Percentiles rank a stretch among this genome's conserved stretches.
Evolutionary conservation across 169 alveolate genomes (phyloP).

Genomic region (Sarcocystis neurona): DNA sequence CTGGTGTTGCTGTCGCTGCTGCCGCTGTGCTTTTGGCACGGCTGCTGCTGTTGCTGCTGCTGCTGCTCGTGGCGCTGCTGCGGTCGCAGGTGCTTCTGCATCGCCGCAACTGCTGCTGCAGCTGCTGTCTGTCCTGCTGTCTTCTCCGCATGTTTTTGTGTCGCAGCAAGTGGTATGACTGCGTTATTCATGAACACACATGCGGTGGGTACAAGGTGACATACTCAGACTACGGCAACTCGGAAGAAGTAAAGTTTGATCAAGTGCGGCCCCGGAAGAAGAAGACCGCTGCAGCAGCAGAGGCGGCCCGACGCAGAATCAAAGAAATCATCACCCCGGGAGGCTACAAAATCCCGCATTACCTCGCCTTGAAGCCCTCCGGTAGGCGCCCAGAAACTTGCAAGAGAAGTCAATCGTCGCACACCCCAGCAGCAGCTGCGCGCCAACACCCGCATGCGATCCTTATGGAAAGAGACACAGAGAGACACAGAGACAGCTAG

Average conservation of each 20-base stretch:
- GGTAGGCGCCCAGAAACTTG: slow-evolving; percentile 50
- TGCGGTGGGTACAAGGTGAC: slow-evolving; percentile 63
- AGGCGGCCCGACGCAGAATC: slow-evolving; percentile 27
- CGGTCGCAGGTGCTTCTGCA: too few species aligned
- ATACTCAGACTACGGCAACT: slow-evolving; percentile 63
- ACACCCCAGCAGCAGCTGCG: too few species aligned
- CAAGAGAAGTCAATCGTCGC: too few species aligned
- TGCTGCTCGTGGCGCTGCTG: too few species aligned
- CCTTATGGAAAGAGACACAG: too few species aligned
- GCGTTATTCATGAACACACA: slow-evolving; percentile 59
- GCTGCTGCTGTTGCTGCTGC: too few species aligned
- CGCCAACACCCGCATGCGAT: too few species aligned
- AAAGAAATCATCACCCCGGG: slow-evolving; percentile 69
- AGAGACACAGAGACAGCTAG: too few species aligned
- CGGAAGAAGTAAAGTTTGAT: slow-evolving; percentile 64
- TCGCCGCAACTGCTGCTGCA: too few species aligned
- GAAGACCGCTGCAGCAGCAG: slow-evolving; percentile 39
- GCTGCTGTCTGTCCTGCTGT: too few species aligned
- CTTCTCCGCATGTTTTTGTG: not conserved
- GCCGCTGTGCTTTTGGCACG: too few species aligned
- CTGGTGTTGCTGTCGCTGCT: too few species aligned
- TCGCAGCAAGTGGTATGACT: slow-evolving; percentile 67
- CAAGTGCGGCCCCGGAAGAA: slow-evolving; percentile 47
- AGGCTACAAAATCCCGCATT: slow-evolving; percentile 66
- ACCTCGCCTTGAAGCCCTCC: slow-evolving; percentile 65